A percentile compares a stretch with the other conserved stretches of the same genome.
These are phyloP conservation scores for Neobulgaria alba DNA, from an alignment of 2,329 filamentous ascomycete species.

Conservation along the genomic window DNA sequence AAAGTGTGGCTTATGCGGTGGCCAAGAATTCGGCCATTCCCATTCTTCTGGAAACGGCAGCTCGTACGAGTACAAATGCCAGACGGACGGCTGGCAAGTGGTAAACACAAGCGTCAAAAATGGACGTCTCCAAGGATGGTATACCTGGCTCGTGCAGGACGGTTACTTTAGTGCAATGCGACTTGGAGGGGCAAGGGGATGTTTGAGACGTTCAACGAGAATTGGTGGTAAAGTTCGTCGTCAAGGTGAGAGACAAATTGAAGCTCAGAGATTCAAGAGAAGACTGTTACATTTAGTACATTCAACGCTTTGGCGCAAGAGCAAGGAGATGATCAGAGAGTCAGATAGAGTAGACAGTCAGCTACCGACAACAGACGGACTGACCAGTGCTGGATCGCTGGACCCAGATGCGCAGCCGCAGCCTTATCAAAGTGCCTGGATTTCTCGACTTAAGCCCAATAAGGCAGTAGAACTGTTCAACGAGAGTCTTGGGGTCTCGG, in stretches of 20 bases:
- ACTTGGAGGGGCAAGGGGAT: slow-evolving; percentile 17
- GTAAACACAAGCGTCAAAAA: slow-evolving; percentile 15
- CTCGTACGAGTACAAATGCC: slow-evolving; percentile 17
- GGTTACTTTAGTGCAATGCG: slow-evolving; percentile 14
- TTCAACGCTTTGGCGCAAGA: too few relatives aligned
- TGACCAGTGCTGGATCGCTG: background rate
- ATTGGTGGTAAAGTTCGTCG: too few relatives aligned
- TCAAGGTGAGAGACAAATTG: too few relatives aligned
- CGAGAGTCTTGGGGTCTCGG: too few relatives aligned
- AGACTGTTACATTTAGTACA: too few relatives aligned
- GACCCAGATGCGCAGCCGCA: background rate
- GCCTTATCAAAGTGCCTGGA: slow-evolving; percentile 1
- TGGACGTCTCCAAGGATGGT: slow-evolving; percentile 17
- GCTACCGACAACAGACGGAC: slow-evolving; percentile 6
- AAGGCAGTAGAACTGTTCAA: background rate
- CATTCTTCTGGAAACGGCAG: slow-evolving; percentile 27
- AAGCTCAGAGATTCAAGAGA: too few relatives aligned
- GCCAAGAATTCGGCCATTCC: slow-evolving; percentile 22
- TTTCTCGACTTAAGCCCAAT: background rate
- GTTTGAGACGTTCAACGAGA: too few relatives aligned
- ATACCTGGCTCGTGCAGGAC: slow-evolving; percentile 21
- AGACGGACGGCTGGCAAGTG: slow-evolving; percentile 15
- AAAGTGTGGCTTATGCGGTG: slow-evolving; percentile 27
- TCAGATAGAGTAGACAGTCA: slow-evolving; percentile 1
- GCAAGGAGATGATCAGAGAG: slow-evolving; percentile 2